Evolutionary conservation across 2,329 filamentous ascomycete genomes (phyloP), one percentile per base, ranked within the genome.

Genomic region (Rutstroemia sydowiana): DNA sequence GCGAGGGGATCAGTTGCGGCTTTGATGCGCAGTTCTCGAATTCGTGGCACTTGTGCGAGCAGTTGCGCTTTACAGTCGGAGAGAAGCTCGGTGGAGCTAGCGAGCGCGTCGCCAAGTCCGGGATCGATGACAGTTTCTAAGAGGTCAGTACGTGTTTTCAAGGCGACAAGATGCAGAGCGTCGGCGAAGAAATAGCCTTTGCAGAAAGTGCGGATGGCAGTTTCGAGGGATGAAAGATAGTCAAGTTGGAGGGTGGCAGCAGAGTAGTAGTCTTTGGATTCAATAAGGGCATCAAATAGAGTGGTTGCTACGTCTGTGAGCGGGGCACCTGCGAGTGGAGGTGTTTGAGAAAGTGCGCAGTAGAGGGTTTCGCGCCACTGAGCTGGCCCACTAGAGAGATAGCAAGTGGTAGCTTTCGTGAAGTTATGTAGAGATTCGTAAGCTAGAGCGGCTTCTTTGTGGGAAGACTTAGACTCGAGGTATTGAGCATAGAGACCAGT

Each of bases 281-380:
- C 93, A 59, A 79, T 78, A 11, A 95, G 79, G 1, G 85, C 85
- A 49, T 92, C 88, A 1, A 86, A 87, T 4, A 98, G 80, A 0
- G 79, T 77, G 0, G 72, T 74, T n/a, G 89, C 89, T 16, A 96
- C 79, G 32, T 82, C 77, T 3, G 68, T 64, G 31, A 95, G 73
- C 13, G 86, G 78, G 0, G 75, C 72, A 0, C 39, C 39, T 0
- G 82, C 74, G 3, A 90, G 68, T 0, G 84, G 77, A 1, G 85
- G 78, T 2, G 68, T 63, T 57, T 82, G 81, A 52, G 87, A 79
- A 51, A 82, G 80, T 5, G 91, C 91, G 43, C 82, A 82, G 61
- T 86, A 88, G 45, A 98, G 81, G 21, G 88, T 88, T 68, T 98
- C 92, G 48, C 88, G 88, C 93, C 93, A 98, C 70, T 87, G 81